A percentile compares a stretch with the other conserved stretches of the same genome.
These are phyloP conservation scores for Trichopus zeylanicus DNA, from an alignment of 116 monocot species.

Conservation along the genomic window DNA sequence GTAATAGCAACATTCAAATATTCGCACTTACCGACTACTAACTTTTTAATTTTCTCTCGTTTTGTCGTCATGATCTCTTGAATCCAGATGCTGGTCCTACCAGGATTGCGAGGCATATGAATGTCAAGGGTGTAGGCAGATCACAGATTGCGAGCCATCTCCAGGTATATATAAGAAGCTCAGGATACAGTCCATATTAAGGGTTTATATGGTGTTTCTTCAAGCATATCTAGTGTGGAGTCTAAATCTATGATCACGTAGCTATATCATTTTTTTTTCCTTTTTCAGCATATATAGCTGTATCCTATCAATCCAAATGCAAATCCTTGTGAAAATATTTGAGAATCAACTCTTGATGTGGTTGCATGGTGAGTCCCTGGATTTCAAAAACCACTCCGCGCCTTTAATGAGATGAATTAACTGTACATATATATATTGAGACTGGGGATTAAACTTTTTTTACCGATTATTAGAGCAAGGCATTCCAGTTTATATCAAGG, in stretches of 20 bases:
- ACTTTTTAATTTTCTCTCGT: neutral
- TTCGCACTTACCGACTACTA: neutral
- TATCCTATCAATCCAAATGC: no score
- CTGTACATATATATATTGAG: no score
- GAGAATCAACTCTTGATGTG: no score
- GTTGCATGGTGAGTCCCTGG: no score
- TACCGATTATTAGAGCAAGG: no score
- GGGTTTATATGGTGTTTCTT: neutral
- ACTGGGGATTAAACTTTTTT: no score
- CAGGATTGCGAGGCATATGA: neutral
- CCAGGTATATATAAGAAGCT: neutral
- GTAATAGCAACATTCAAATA: neutral
- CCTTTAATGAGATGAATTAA: no score
- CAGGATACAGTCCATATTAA: neutral
- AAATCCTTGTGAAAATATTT: no score
- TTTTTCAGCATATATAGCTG: no score
- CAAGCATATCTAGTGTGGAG: neutral
- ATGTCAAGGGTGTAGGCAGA: neutral
- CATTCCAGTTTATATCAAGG: no score
- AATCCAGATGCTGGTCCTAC: neutral
- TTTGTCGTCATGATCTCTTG: neutral
- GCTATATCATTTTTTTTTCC: no score
- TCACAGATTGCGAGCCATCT: conserved; percentile 4
- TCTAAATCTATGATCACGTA: neutral
- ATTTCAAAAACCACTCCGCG: neutral